Evolutionary conservation across 805 yeast genomes (phyloP).

Genomic region (Zygotorulaspora florentina): DNA sequence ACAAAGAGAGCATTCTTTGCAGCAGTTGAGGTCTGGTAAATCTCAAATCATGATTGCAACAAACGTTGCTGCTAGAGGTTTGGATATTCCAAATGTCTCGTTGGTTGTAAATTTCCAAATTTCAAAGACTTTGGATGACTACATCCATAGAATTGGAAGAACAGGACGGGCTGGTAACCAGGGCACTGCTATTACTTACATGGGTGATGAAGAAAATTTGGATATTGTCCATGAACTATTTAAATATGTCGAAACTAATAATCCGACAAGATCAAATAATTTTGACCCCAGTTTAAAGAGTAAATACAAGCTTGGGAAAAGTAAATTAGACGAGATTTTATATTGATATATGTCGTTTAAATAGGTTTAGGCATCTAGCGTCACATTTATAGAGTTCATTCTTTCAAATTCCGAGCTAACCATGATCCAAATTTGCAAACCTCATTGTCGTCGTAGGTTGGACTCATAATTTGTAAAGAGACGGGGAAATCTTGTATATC

Average conservation of each 20-base stretch:
- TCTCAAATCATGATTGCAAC: slow-evolving; percentile 78
- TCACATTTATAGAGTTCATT: background rate
- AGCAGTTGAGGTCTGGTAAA: slow-evolving; percentile 50
- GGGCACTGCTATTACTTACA: slow-evolving; percentile 74
- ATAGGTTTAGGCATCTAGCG: background rate
- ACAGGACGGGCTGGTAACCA: slow-evolving; percentile 90
- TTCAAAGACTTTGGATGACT: slow-evolving; percentile 73
- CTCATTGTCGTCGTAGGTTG: slow-evolving; percentile 14
- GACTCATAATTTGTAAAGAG: slow-evolving; percentile 17
- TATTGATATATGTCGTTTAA: slow-evolving; percentile 5
- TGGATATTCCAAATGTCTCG: slow-evolving; percentile 84
- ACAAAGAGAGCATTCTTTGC: slow-evolving; percentile 74
- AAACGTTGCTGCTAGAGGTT: slow-evolving; percentile 94
- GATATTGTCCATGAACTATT: slow-evolving; percentile 44
- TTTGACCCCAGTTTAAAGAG: slow-evolving; percentile 16
- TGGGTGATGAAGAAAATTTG: slow-evolving; percentile 52
- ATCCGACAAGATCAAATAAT: slow-evolving; percentile 17
- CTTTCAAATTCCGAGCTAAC: slow-evolving; percentile 2
- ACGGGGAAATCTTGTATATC: slow-evolving; percentile 15
- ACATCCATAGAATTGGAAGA: slow-evolving; percentile 90
- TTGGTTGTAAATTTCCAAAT: slow-evolving; percentile 84
- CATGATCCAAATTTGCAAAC: slow-evolving; percentile 19
- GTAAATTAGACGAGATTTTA: slow-evolving; percentile 14
- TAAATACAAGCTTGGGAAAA: slow-evolving; percentile 17
- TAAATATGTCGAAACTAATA: slow-evolving; percentile 37